Percentiles rank a stretch among this genome's conserved stretches.
Evolutionary conservation across 345 rosid species (phyloP).

Genomic region (Iberis pinnata): DNA sequence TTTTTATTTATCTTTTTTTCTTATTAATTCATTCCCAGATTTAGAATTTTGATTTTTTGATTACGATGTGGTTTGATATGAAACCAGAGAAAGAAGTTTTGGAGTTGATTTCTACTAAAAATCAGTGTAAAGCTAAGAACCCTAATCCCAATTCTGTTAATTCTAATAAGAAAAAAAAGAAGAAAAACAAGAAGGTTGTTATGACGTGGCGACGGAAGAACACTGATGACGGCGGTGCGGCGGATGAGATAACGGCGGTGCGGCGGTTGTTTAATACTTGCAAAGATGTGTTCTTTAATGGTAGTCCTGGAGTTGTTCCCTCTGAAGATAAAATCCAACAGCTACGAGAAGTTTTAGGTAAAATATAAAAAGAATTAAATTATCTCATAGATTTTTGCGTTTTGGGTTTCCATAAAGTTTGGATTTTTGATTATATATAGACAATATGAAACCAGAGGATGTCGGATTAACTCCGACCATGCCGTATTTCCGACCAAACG

Average conservation of each 20-base stretch:
- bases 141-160: conserved; percentile 17
- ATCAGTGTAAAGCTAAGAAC: too few species aligned
- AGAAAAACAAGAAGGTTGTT: not conserved
- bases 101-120: conserved; percentile 28
- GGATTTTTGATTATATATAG: conserved; percentile 30
- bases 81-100: conserved; percentile 36
- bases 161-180: conserved; percentile 9
- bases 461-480: conserved; percentile 49
- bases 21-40: not conserved
- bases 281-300: conserved; percentile 51
- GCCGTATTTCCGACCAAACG: conserved; percentile 36
- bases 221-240: conserved; percentile 16
- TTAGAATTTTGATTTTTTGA: not conserved
- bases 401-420: conserved; percentile 6
- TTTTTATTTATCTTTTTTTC: not conserved
- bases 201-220: conserved; percentile 13
- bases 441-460: conserved; percentile 52
- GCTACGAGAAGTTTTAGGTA: conserved; percentile 70
- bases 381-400: not conserved
- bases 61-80: conserved; percentile 61
- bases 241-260: conserved; percentile 25
- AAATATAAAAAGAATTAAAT: not conserved
- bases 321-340: conserved; percentile 47
- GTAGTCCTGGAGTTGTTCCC: conserved; percentile 54
- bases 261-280: conserved; percentile 69